These are phyloP conservation scores for Aspergillus japonicus DNA, from an alignment of 2,329 filamentous ascomycete species.

Conservation along the genomic window DNA sequence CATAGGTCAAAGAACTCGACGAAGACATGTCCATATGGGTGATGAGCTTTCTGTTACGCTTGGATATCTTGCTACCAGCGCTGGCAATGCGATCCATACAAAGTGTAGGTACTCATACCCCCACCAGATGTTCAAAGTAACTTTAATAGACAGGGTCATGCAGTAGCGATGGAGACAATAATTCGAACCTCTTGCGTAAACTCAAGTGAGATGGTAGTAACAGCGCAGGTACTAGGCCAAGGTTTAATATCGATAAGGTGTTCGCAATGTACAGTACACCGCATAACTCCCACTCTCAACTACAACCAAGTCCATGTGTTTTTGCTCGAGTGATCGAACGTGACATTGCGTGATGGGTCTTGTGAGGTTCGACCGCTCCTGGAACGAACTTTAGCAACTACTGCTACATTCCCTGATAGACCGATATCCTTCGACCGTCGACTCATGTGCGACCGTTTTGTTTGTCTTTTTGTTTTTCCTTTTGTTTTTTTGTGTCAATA, in stretches of 20 bases:
- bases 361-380: neutral
- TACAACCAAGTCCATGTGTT: neutral
- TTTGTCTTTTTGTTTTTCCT: neutral
- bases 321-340: conserved; percentile 5
- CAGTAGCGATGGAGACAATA: neutral
- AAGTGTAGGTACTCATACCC: neutral
- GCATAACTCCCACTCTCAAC: neutral
- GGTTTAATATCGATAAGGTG: neutral
- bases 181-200: neutral
- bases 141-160: neutral
- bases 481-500: neutral
- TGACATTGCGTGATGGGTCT: conserved; percentile 13
- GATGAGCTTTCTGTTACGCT: neutral
- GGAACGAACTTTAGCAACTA: neutral
- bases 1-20: neutral
- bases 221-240: neutral
- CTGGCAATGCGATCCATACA: neutral
- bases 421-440: neutral
- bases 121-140: neutral
- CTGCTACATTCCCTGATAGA: neutral
- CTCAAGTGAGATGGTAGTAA: neutral
- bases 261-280: neutral
- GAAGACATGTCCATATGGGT: neutral
- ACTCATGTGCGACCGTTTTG: neutral
- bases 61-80: neutral